Percentiles rank a stretch among this genome's conserved stretches.
These are phyloP conservation scores for Alopecurus myosuroides DNA, from an alignment of 176 grass and related monocot genomes.

Conservation along the genomic window DNA sequence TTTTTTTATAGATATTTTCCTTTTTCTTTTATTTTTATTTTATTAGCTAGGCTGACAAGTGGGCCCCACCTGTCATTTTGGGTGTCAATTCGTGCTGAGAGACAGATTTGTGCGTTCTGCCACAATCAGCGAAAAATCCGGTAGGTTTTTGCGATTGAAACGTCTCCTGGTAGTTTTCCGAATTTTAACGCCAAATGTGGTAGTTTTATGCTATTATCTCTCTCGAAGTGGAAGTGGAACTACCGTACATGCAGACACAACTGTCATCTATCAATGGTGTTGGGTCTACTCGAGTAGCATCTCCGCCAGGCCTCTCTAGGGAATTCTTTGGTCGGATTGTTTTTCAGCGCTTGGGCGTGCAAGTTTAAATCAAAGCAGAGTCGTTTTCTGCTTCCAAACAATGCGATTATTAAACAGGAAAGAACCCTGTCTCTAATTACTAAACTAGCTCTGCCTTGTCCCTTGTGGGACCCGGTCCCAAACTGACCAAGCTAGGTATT, in stretches of 20 bases:
- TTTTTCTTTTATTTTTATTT: too few species aligned
- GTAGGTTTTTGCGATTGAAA: too few species aligned
- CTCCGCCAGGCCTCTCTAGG: background rate
- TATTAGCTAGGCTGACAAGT: too few species aligned
- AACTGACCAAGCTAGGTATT: conserved; percentile 72
- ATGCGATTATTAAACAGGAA: background rate
- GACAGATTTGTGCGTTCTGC: too few species aligned
- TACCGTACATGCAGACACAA: background rate
- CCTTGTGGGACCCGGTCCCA: conserved; percentile 14
- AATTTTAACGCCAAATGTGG: too few species aligned
- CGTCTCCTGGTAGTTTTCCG: too few species aligned
- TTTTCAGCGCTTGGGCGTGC: conserved; percentile 14
- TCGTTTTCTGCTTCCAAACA: conserved; percentile 35
- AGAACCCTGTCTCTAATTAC: background rate
- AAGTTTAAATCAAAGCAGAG: conserved; percentile 23
- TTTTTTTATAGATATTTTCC: too few species aligned
- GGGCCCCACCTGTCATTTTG: too few species aligned
- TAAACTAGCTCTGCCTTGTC: conserved; percentile 32
- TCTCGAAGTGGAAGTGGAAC: background rate
- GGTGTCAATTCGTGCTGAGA: too few species aligned
- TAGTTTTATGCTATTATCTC: too few species aligned
- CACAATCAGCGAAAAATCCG: too few species aligned
- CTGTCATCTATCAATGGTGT: background rate
- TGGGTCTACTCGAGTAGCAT: background rate
- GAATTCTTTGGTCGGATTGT: conserved; percentile 6